Conservation (phyloP, 768 basidiomycete species). For the Lepiota subincarnata region DNA sequence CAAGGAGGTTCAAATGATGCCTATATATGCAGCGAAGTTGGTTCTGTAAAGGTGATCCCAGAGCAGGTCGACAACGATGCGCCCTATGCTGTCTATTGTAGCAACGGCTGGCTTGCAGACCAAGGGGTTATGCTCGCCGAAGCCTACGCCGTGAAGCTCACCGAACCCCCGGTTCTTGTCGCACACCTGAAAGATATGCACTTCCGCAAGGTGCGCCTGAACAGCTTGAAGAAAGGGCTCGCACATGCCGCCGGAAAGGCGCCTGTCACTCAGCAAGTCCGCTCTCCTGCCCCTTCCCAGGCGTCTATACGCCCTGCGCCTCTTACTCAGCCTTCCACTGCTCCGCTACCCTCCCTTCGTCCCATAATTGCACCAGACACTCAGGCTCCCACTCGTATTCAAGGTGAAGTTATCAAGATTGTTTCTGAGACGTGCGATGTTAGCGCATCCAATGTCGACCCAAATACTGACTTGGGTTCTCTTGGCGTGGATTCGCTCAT, state of each 20-base stretch:
- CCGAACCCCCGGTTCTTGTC: conserved; percentile 37
- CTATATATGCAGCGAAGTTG: conserved; percentile 60
- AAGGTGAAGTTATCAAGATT: conserved; percentile 26
- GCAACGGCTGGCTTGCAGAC: conserved; percentile 36
- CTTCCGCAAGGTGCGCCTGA: conserved; percentile 54
- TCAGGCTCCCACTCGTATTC: conserved; percentile 14
- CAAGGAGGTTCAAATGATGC: conserved; percentile 46
- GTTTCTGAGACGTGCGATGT: conserved; percentile 40
- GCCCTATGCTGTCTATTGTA: conserved; percentile 51
- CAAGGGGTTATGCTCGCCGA: conserved; percentile 47
- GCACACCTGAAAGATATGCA: conserved; percentile 53
- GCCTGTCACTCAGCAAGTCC: background rate
- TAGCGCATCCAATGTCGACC: conserved; percentile 25
- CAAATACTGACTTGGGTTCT: conserved; percentile 39
- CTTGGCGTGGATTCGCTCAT: conserved; percentile 65
- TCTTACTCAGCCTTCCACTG: background rate
- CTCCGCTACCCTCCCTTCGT: background rate
- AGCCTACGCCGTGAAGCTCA: conserved; percentile 42
- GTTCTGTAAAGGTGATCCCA: conserved; percentile 42
- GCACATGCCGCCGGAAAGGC: conserved; percentile 25
- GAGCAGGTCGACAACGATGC: conserved; percentile 34
- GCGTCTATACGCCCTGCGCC: background rate
- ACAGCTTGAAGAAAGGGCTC: conserved; percentile 45
- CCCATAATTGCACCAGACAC: too few species aligned
- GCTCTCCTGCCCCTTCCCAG: background rate